Percentiles rank a stretch among this genome's conserved stretches.
Evolutionary conservation across 2,329 filamentous ascomycete species (phyloP).

Genomic region (Colletotrichum shisoi): DNA sequence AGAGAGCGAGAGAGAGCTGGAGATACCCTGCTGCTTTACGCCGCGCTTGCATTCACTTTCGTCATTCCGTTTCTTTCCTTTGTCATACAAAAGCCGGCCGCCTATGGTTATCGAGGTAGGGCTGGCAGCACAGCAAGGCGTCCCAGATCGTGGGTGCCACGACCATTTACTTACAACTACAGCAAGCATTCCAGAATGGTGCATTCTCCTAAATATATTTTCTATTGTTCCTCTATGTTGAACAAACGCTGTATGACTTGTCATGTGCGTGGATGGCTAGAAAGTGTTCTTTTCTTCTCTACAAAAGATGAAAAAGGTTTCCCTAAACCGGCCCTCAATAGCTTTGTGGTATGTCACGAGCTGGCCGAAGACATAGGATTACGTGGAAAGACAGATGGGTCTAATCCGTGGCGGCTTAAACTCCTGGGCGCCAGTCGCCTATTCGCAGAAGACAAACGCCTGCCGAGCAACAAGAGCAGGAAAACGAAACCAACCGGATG

Average conservation of each 20-base stretch:
- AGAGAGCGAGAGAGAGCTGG: conserved; percentile 20
- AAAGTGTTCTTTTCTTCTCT: no score
- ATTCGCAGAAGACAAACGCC: background rate
- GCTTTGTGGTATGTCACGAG: background rate
- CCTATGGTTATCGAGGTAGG: background rate
- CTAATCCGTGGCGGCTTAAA: background rate
- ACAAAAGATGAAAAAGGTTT: no score
- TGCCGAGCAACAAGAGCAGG: background rate
- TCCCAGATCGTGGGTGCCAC: background rate
- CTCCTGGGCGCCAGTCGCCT: background rate
- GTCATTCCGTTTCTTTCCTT: conserved; percentile 8
- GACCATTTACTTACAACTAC: conserved; percentile 18
- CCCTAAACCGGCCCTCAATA: no score
- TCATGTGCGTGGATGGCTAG: no score
- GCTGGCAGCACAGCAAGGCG: background rate
- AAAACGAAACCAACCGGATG: no score
- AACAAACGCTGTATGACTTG: background rate
- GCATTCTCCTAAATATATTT: conserved; percentile 26
- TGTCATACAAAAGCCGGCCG: conserved; percentile 12
- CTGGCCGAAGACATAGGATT: background rate
- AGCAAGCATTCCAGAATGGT: conserved; percentile 6
- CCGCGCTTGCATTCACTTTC: conserved; percentile 15
- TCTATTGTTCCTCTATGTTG: background rate
- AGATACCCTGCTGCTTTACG: conserved; percentile 33
- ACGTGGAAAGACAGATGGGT: background rate